These are phyloP conservation scores for Candida alai DNA, from an alignment of 805 yeast species.

Conservation along the genomic window DNA sequence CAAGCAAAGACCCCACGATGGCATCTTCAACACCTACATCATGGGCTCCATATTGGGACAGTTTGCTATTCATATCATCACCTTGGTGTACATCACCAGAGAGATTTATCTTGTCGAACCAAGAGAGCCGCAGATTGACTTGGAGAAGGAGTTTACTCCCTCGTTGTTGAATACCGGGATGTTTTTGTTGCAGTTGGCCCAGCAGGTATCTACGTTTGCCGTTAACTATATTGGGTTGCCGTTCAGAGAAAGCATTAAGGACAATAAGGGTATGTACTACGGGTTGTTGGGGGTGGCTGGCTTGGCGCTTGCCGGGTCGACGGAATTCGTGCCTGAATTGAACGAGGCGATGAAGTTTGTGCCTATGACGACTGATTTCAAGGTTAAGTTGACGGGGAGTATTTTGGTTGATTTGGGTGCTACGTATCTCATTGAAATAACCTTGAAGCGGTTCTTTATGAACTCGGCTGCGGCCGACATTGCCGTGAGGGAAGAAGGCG, in stretches of 20 bases:
- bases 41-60: constrained; percentile 98
- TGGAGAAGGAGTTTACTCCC: constrained; percentile 85
- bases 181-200: constrained; percentile 89
- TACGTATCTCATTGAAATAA: constrained; percentile 72
- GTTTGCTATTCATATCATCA: constrained; percentile 84
- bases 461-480: constrained; percentile 91
- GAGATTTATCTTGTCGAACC: constrained; percentile 90
- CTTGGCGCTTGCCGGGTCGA: constrained; percentile 84
- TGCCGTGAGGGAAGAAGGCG: constrained; percentile 45
- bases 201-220: constrained; percentile 96
- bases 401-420: constrained; percentile 73
- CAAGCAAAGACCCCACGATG: constrained; percentile 94
- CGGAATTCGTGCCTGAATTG: constrained; percentile 91
- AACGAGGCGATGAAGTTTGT: constrained; percentile 92
- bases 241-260: constrained; percentile 84
- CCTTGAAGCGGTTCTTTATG: constrained; percentile 82
- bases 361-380: constrained; percentile 73
- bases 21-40: constrained; percentile 90
- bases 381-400: constrained; percentile 67
- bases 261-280: constrained; percentile 95
- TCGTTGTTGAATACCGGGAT: constrained; percentile 94
- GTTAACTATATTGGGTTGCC: constrained; percentile 98
- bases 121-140: constrained; percentile 82
- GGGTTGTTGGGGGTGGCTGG: constrained; percentile 90
- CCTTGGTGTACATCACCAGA: constrained; percentile 76